Percentiles rank a stretch among this genome's conserved stretches.
Evolutionary conservation across 1,284 basidiomycete genomes (phyloP).

Genomic region (Ustilago shanxiensis): DNA sequence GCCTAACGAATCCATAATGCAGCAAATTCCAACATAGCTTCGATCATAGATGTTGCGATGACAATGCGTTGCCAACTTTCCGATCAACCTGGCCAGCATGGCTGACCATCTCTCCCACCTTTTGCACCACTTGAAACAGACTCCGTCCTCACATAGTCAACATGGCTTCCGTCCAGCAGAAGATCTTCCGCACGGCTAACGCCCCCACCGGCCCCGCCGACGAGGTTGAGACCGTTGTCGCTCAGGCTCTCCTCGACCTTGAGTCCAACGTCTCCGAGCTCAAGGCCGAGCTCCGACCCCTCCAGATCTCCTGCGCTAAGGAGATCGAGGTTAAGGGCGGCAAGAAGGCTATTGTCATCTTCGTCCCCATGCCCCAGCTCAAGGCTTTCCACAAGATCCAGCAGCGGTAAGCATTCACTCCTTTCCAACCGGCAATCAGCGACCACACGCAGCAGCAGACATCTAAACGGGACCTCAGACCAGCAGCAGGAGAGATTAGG

Average conservation of each 20-base stretch:
- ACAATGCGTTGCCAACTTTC: constrained; percentile 6
- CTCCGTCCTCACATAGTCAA: constrained; percentile 50
- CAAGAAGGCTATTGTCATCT: constrained; percentile 99
- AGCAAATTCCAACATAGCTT: not conserved
- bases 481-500: not conserved
- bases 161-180: constrained; percentile 72
- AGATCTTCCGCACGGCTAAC: constrained; percentile 96
- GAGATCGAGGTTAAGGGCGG: constrained; percentile 97
- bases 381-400: constrained; percentile 99
- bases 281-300: constrained; percentile 91
- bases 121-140: constrained; percentile 12
- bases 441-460: constrained; percentile 19
- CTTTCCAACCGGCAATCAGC: not conserved
- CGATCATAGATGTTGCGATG: constrained; percentile 7
- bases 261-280: constrained; percentile 98
- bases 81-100: not conserved
- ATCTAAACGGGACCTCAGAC: not conserved
- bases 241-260: constrained; percentile 96
- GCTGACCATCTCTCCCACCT: constrained; percentile 25
- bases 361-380: constrained; percentile 96
- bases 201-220: constrained; percentile 86
- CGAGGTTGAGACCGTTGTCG: constrained; percentile 92
- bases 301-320: constrained; percentile 97
- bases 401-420: constrained; percentile 80
- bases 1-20: not conserved